A percentile compares a stretch with the other conserved stretches of the same genome.
phyloP scores from a whole-genome alignment of 1,139 yeast species.

The Candida albicans region DNA sequence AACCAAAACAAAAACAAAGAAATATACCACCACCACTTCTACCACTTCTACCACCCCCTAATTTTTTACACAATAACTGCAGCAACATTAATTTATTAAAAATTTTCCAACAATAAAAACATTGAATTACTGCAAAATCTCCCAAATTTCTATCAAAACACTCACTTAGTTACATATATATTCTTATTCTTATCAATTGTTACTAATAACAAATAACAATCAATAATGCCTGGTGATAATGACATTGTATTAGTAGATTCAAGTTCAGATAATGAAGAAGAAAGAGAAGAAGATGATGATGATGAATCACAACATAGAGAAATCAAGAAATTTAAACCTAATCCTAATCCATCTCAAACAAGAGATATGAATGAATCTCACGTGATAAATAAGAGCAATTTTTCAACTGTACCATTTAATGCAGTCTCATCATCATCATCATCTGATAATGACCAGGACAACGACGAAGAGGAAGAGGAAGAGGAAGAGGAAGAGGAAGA shows the following conservation, averaged over 20 bases:
- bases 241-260: slow-evolving; percentile 23
- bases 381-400: not conserved
- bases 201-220: too few species aligned
- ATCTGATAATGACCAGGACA: not conserved
- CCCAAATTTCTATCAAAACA: too few species aligned
- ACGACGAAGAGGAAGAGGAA: slow-evolving; percentile 1
- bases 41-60: not conserved
- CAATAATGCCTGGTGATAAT: slow-evolving; percentile 6
- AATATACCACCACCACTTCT: not conserved
- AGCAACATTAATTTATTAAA: not conserved
- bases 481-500: slow-evolving; percentile 3
- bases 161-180: not conserved
- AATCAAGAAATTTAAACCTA: slow-evolving; percentile 13
- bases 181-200: too few species aligned
- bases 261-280: slow-evolving; percentile 15
- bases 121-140: slow-evolving; percentile 1
- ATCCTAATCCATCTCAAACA: too few species aligned
- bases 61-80: too few species aligned
- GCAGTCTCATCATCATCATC: slow-evolving; percentile 9
- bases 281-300: slow-evolving; percentile 13
- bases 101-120: not conserved
- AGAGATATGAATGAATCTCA: not conserved
- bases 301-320: slow-evolving; percentile 9
- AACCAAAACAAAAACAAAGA: not conserved
- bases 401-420: slow-evolving; percentile 10